A percentile compares a stretch with the other conserved stretches of the same genome.
Evolutionary conservation across 345 rosid species (phyloP).

Genomic region (Aquilaria malaccensis): DNA sequence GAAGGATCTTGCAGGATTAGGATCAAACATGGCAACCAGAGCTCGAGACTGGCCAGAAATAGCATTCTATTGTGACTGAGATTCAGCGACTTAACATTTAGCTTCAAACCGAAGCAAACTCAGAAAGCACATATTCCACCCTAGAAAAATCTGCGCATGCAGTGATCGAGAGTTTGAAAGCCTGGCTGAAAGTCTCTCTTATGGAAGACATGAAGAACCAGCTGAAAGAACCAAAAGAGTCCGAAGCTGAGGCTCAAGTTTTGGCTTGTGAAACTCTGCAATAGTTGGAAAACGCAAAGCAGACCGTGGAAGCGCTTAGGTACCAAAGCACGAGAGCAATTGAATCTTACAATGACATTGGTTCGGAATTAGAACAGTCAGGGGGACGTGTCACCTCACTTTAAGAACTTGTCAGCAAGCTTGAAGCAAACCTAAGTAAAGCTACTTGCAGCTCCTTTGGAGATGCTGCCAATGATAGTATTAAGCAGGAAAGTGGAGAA

Average conservation of each 20-base stretch:
- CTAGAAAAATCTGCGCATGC: constrained; percentile 39
- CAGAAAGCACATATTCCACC: constrained; percentile 49
- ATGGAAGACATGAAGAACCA: constrained; percentile 71
- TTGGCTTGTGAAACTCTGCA: constrained; percentile 56
- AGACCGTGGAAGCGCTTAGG: constrained; percentile 53
- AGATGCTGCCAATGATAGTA: constrained; percentile 16
- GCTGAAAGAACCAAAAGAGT: constrained; percentile 61
- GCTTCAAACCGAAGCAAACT: constrained; percentile 51
- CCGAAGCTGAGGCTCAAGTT: constrained; percentile 65
- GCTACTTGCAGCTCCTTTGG: constrained; percentile 6
- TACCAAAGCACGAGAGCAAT: constrained; percentile 47
- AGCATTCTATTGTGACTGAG: constrained; percentile 54
- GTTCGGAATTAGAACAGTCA: constrained; percentile 63
- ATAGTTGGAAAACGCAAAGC: constrained; percentile 71
- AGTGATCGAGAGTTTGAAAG: constrained; percentile 66
- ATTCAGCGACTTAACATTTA: constrained; percentile 63
- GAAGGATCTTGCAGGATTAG: constrained; percentile 36
- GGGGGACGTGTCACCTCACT: constrained; percentile 39
- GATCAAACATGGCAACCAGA: constrained; percentile 48
- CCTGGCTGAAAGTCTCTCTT: constrained; percentile 48
- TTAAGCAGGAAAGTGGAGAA: constrained; percentile 22
- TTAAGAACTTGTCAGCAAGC: constrained; percentile 44
- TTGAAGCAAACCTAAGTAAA: constrained; percentile 17
- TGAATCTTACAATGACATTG: constrained; percentile 55
- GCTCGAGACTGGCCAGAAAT: constrained; percentile 48